Evolutionary conservation across 768 basidiomycete genomes (phyloP), one percentile per base, ranked within the genome.

Genomic region (Tubosaeta sp.): DNA sequence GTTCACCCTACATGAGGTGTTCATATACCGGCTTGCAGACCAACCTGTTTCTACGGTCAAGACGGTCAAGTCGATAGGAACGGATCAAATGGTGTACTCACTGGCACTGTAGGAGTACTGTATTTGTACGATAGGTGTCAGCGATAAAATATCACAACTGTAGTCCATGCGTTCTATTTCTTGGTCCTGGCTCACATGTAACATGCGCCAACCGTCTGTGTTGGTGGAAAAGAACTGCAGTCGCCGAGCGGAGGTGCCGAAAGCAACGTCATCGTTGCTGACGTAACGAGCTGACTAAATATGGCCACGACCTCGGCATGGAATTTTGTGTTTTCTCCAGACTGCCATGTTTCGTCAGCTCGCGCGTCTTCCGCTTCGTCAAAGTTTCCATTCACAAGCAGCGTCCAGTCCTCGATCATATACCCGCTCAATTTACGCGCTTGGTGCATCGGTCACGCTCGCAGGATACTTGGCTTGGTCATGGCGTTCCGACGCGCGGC

Each of bases 321-420:
- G 62, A 65, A 67, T 65, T 65, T 67, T 58, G 54, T 47, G 34
- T 27, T 5, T n/a, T 33, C 22, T 45, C 19, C 17, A 11, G 48
- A 54, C 54, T 55, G 61, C 26, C 54, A 86, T 85, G 83, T 74
- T 85, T 60, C 71, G 78, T 56, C 74, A 77, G 54, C 67, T 82
- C 16, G 69, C 79, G 60, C 79, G 76, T 71, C 69, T 79, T 49
- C 73, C 82, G 19, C 65, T 84, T 7, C 76, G 77, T 53, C 72
- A 81, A 63, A 74, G 74, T 49, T 41, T 85, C 16, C 80, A 84
- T 58, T 81, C 83, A 19, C 63, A 65, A 38, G 59, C 56, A 47
- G 50, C 63, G 6, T 46, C 64, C 33, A 68, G 48, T 50, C 8
- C 62, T 55, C 37, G 49, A 45, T 39, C 19, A 29, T 60, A 70